Evolutionary conservation across 1,284 basidiomycete genomes (phyloP).

Genomic region (Rhodotorula sp.): DNA sequence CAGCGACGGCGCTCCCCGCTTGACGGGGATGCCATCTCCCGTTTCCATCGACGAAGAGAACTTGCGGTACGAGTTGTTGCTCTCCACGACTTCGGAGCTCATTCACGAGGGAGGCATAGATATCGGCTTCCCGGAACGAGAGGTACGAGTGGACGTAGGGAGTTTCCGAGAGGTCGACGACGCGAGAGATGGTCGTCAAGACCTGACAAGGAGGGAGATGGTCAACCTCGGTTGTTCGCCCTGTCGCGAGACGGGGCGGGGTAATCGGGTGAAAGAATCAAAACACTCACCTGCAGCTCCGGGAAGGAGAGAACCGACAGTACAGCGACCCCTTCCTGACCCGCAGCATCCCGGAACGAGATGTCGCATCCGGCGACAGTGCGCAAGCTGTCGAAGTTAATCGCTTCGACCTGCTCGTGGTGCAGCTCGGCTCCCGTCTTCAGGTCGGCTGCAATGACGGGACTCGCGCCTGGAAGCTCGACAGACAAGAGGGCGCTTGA

Average conservation of each 20-base stretch:
- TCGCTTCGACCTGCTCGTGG: neutral
- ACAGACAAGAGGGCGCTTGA: constrained; percentile 11
- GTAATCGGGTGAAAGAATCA: too few relatives aligned
- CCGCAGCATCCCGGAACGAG: constrained; percentile 38
- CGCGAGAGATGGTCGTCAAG: constrained; percentile 33
- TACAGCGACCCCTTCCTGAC: constrained; percentile 44
- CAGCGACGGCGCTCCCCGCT: constrained; percentile 45
- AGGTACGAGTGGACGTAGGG: constrained; percentile 49
- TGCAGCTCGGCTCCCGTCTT: neutral
- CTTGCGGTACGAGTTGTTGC: constrained; percentile 37
- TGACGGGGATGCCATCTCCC: constrained; percentile 46
- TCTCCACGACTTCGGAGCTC: constrained; percentile 18
- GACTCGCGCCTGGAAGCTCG: neutral
- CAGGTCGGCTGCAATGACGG: neutral
- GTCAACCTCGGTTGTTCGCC: neutral
- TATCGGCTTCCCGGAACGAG: constrained; percentile 46
- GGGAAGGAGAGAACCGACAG: constrained; percentile 45
- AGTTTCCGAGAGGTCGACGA: constrained; percentile 34
- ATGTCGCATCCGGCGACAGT: constrained; percentile 47
- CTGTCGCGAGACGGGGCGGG: neutral
- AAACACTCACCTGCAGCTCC: constrained; percentile 42
- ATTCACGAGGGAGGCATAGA: constrained; percentile 41
- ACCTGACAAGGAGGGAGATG: constrained; percentile 28
- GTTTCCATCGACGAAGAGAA: constrained; percentile 48
- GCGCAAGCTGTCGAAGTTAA: constrained; percentile 34